Evolutionary conservation across 495 filamentous ascomycete genomes (phyloP).

Genomic region (Delitschia confertaspora): DNA sequence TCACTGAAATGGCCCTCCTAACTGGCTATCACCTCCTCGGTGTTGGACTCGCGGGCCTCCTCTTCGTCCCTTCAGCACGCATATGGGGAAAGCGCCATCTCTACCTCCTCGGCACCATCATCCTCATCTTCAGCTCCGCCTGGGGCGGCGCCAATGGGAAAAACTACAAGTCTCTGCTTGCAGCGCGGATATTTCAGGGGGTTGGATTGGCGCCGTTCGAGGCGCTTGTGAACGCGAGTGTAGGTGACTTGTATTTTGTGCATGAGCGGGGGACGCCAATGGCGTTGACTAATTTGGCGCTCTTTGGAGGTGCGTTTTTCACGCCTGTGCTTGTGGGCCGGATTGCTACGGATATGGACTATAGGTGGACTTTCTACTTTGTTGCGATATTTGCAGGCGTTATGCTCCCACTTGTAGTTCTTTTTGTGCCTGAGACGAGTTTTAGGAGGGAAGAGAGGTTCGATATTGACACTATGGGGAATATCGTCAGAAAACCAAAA

Average conservation of each 20-base stretch:
- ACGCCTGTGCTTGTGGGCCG: slow-evolving; percentile 83
- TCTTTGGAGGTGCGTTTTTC: slow-evolving; percentile 88
- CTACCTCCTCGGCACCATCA: slow-evolving; percentile 67
- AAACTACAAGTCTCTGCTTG: slow-evolving; percentile 62
- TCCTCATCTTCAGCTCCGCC: slow-evolving; percentile 60
- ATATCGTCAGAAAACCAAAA: slow-evolving; percentile 10
- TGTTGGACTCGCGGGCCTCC: slow-evolving; percentile 66
- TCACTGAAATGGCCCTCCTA: slow-evolving; percentile 66
- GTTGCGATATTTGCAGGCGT: slow-evolving; percentile 39
- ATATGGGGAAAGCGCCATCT: slow-evolving; percentile 88
- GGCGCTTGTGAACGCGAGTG: slow-evolving; percentile 38
- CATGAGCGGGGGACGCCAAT: slow-evolving; percentile 78
- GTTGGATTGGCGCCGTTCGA: slow-evolving; percentile 41
- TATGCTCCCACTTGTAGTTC: slow-evolving; percentile 40
- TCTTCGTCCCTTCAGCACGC: slow-evolving; percentile 79
- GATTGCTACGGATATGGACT: slow-evolving; percentile 65
- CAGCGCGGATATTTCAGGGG: slow-evolving; percentile 46
- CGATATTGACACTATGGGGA: slow-evolving; percentile 42
- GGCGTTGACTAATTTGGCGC: slow-evolving; percentile 78
- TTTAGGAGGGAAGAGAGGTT: slow-evolving; percentile 55
- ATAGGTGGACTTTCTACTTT: slow-evolving; percentile 48
- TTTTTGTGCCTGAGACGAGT: slow-evolving; percentile 82
- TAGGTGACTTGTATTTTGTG: slow-evolving; percentile 31
- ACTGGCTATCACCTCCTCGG: slow-evolving; percentile 85
- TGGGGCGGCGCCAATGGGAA: slow-evolving; percentile 69